Conservation (phyloP, 2,329 filamentous ascomycete species). For the Colletotrichum lentis region DNA sequence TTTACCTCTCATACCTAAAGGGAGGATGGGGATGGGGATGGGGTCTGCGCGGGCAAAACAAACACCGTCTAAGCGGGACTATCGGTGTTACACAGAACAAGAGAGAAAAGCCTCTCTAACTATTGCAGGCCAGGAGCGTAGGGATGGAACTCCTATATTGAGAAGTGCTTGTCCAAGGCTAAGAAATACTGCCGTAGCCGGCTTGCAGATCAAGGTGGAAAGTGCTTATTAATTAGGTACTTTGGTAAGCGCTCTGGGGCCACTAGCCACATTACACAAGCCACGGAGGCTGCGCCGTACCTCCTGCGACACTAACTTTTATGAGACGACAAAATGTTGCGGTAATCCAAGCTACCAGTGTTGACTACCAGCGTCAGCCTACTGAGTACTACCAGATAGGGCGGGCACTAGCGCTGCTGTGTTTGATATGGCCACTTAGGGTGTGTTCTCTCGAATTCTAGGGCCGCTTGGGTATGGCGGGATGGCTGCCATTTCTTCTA, state of each 20-base stretch:
- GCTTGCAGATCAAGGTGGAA: too few species aligned
- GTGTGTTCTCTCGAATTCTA: too few species aligned
- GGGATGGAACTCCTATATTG: too few species aligned
- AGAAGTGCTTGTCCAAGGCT: too few species aligned
- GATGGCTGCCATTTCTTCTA: neutral
- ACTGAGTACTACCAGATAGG: neutral
- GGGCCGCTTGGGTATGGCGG: neutral
- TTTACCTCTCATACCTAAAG: neutral
- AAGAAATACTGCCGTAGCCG: too few species aligned
- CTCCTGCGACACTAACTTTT: too few species aligned
- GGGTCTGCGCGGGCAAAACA: neutral
- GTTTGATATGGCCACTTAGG: neutral
- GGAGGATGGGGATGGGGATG: neutral
- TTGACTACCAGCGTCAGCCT: neutral
- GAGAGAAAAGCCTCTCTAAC: neutral
- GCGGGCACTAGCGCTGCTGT: neutral
- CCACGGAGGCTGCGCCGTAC: too few species aligned
- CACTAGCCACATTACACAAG: too few species aligned
- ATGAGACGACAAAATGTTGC: neutral
- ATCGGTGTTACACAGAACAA: neutral
- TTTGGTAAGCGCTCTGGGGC: too few species aligned
- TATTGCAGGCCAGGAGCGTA: too few species aligned
- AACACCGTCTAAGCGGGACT: neutral
- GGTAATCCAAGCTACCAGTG: neutral
- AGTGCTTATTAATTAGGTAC: too few species aligned